Conservation (phyloP, 768 basidiomycete genomes). For the Gautieria morchelliformis region DNA sequence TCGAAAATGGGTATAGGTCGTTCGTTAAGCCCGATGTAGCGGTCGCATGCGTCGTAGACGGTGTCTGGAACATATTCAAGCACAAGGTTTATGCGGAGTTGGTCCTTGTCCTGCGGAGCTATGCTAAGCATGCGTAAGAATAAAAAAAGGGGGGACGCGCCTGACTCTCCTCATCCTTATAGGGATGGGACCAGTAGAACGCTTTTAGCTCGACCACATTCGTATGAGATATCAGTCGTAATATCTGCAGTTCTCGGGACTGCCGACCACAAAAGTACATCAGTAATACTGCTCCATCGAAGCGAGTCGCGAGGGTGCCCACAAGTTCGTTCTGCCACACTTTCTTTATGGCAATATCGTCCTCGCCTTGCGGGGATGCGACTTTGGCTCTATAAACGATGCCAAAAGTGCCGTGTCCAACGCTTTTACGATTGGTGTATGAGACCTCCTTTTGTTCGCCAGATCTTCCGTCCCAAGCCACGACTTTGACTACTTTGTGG, state of each 20-base stretch:
- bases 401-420: constrained; percentile 98
- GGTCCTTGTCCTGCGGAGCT: constrained; percentile 71
- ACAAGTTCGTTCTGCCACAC: constrained; percentile 99
- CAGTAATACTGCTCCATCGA: neutral
- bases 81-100: constrained; percentile 98
- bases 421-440: constrained; percentile 96
- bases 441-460: constrained; percentile 80
- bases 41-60: constrained; percentile 95
- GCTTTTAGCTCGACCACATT: constrained; percentile 97
- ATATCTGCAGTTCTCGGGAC: constrained; percentile 99
- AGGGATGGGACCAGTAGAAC: constrained; percentile 96
- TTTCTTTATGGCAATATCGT: constrained; percentile 99
- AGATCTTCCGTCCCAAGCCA: constrained; percentile 89
- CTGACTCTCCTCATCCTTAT: constrained; percentile 79
- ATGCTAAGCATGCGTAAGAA: constrained; percentile 7
- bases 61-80: constrained; percentile 99
- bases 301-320: constrained; percentile 35
- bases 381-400: constrained; percentile 97
- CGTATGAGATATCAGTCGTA: constrained; percentile 92
- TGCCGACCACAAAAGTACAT: constrained; percentile 22
- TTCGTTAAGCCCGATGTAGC: constrained; percentile 94
- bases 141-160: constrained; percentile 31
- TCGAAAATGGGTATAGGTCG: constrained; percentile 99
- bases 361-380: constrained; percentile 51
- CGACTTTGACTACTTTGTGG: constrained; percentile 90